Percentiles rank a stretch among this genome's conserved stretches.
Evolutionary conservation across 2,329 filamentous ascomycete genomes (phyloP).

Genomic region (Raffaelea deltoideospora): DNA sequence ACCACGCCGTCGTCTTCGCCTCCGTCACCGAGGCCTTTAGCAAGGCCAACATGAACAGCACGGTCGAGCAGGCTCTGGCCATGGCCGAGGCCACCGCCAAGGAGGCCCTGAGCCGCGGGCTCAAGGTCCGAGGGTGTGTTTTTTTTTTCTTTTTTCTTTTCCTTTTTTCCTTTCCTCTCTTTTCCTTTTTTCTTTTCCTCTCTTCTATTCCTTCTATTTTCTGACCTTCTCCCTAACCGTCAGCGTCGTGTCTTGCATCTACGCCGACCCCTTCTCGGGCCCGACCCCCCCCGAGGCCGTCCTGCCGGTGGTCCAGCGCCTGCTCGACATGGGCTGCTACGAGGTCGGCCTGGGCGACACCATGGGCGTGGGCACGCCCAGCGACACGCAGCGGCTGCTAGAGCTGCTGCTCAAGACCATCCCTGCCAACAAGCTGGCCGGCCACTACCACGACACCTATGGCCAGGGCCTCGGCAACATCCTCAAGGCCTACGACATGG

Average conservation of each 20-base stretch:
- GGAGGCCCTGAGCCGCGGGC: neutral
- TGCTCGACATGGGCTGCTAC: constrained; percentile 1
- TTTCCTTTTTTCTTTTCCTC: neutral
- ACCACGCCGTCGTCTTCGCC: constrained; percentile 34
- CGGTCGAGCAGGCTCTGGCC: neutral
- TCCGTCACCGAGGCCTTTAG: constrained; percentile 69
- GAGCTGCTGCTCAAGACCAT: neutral
- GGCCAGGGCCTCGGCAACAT: constrained; percentile 1
- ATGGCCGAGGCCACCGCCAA: neutral
- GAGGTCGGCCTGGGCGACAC: constrained; percentile 2
- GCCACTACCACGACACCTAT: constrained; percentile 2
- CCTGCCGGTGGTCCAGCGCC: neutral
- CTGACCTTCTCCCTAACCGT: neutral
- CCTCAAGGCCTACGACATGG: neutral
- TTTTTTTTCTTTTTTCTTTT: neutral
- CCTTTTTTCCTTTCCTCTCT: neutral
- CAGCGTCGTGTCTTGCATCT: constrained; percentile 1
- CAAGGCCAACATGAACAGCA: constrained; percentile 65
- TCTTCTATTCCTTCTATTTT: neutral
- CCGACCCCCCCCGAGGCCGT: neutral
- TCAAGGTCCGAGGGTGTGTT: neutral
- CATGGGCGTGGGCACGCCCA: neutral
- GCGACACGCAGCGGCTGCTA: neutral
- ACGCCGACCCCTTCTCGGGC: neutral
- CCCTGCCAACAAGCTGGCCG: neutral